Conservation (phyloP, 352 stramenopile species). For the Pythium sukuiense region DNA sequence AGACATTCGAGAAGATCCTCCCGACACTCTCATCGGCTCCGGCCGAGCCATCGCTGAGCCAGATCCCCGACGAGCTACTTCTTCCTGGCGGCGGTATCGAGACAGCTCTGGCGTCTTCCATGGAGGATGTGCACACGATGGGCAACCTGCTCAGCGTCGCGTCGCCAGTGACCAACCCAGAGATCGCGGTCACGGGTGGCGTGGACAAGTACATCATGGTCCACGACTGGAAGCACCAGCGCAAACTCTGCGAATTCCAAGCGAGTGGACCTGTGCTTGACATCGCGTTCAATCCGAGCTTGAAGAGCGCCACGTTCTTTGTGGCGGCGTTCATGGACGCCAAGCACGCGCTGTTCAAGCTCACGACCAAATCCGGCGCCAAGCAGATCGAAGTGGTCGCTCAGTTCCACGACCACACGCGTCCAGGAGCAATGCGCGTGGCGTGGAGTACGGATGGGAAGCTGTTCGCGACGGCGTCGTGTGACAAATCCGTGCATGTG, state of each 20-base stretch:
- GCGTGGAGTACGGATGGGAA: slow-evolving; percentile 56
- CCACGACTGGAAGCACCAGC: slow-evolving; percentile 59
- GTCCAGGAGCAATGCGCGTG: slow-evolving; percentile 63
- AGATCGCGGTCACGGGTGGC: slow-evolving; percentile 60
- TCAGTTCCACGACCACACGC: slow-evolving; percentile 70
- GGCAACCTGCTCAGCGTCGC: slow-evolving; percentile 73
- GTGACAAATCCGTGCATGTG: slow-evolving; percentile 73
- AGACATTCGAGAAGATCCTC: slow-evolving; percentile 30
- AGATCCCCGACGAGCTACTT: slow-evolving; percentile 74
- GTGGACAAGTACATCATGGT: slow-evolving; percentile 74
- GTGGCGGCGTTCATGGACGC: slow-evolving; percentile 74
- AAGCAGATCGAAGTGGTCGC: slow-evolving; percentile 46
- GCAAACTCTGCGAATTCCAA: slow-evolving; percentile 40
- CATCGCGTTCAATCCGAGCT: slow-evolving; percentile 58
- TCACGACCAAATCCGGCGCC: slow-evolving; percentile 34
- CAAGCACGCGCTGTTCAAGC: slow-evolving; percentile 54
- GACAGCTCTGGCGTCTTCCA: slow-evolving; percentile 26
- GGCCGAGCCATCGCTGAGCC: slow-evolving; percentile 24
- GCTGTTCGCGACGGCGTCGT: slow-evolving; percentile 71
- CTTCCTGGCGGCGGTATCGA: slow-evolving; percentile 42
- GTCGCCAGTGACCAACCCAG: slow-evolving; percentile 32
- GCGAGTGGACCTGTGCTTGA: slow-evolving; percentile 54
- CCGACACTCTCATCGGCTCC: slow-evolving; percentile 11
- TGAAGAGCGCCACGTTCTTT: slow-evolving; percentile 47
- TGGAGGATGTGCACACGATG: slow-evolving; percentile 61